These are phyloP conservation scores for Cercospora brassicicola DNA, from an alignment of 2,329 filamentous ascomycete genomes.

Conservation along the genomic window DNA sequence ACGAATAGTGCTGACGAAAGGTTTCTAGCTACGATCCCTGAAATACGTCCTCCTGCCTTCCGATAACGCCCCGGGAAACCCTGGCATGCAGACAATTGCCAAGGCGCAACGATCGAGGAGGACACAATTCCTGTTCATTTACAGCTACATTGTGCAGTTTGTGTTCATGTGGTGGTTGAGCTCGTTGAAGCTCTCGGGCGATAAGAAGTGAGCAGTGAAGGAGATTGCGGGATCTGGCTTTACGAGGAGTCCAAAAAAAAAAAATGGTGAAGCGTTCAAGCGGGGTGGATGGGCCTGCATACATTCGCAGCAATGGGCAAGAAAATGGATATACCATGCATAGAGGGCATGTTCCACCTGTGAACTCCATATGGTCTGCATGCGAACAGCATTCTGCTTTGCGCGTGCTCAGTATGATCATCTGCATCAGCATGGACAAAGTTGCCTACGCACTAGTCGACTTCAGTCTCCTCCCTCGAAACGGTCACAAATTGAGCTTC, in stretches of 20 bases:
- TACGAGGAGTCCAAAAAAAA: neutral
- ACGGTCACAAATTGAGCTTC: constrained; percentile 43
- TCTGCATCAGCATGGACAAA: too few species aligned
- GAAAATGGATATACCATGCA: neutral
- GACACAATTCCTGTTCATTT: constrained; percentile 89
- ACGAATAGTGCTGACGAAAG: constrained; percentile 14
- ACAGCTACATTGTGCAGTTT: constrained; percentile 91
- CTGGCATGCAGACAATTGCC: constrained; percentile 70
- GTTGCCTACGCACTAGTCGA: too few species aligned
- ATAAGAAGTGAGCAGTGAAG: constrained; percentile 14
- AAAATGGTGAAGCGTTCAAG: constrained; percentile 20
- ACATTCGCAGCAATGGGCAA: neutral
- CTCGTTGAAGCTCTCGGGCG: constrained; percentile 43
- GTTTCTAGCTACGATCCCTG: constrained; percentile 75
- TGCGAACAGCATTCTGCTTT: neutral
- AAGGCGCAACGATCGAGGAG: constrained; percentile 82
- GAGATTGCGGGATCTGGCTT: neutral
- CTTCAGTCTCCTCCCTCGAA: neutral
- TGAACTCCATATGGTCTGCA: neutral
- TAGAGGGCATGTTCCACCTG: neutral
- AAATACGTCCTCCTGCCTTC: constrained; percentile 95
- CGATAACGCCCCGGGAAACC: constrained; percentile 63
- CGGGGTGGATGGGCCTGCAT: neutral
- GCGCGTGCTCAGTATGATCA: neutral
- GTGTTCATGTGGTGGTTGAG: constrained; percentile 87